A percentile compares a stretch with the other conserved stretches of the same genome.
Conservation (phyloP, 768 basidiomycete species). For the Postia placenta region DNA sequence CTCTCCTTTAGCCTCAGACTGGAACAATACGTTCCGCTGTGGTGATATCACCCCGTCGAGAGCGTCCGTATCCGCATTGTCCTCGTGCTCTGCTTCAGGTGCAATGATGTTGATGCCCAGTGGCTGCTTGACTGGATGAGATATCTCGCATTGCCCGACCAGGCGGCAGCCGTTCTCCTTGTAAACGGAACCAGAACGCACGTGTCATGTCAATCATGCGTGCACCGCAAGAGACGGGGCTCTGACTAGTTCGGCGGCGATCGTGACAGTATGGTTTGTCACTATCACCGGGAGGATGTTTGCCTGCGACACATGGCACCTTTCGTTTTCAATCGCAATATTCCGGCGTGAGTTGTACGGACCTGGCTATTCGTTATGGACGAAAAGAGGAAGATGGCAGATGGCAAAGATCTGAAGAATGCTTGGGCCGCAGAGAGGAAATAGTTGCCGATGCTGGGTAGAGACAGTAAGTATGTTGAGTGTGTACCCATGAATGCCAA, state of each 20-base stretch:
- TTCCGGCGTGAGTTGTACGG: conserved; percentile 11
- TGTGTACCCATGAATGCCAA: too few relatives aligned
- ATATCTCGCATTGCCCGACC: conserved; percentile 91
- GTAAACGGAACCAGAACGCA: not conserved
- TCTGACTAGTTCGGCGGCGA: conserved; percentile 79
- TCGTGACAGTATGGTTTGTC: conserved; percentile 94
- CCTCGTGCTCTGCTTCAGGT: conserved; percentile 14
- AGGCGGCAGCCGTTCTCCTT: conserved; percentile 73
- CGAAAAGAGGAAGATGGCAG: conserved; percentile 90
- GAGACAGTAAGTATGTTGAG: too few relatives aligned
- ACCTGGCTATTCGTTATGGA: conserved; percentile 80
- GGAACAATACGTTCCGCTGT: conserved; percentile 63
- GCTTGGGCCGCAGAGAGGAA: conserved; percentile 84
- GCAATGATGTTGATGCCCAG: conserved; percentile 22
- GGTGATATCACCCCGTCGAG: conserved; percentile 42
- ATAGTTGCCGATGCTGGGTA: conserved; percentile 84
- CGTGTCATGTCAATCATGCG: conserved; percentile 5
- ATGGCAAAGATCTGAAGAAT: conserved; percentile 89
- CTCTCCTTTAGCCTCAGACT: conserved; percentile 42
- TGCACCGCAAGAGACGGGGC: conserved; percentile 1
- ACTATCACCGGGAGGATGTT: conserved; percentile 87
- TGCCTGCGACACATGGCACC: conserved; percentile 35
- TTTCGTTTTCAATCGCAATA: not conserved
- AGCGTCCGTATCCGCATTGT: conserved; percentile 44
- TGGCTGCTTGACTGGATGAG: conserved; percentile 60